Percentiles rank a stretch among this genome's conserved stretches.
phyloP scores from a whole-genome alignment of 108 stramenopile species.

The Skeletonema tropicum region DNA sequence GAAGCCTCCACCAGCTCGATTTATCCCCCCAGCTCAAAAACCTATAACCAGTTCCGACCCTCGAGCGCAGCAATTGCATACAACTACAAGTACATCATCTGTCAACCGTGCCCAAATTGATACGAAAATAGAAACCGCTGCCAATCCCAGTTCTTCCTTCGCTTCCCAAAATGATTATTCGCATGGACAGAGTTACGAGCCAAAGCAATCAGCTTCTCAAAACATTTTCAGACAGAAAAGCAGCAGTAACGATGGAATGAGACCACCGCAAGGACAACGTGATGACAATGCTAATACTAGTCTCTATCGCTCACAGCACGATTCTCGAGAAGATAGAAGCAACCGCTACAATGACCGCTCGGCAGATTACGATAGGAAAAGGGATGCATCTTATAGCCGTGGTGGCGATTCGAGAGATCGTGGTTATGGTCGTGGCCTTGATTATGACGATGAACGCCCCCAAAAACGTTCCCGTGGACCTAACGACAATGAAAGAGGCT shows the following conservation, averaged over 20 bases:
- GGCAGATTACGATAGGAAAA: neutral
- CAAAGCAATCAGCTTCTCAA: neutral
- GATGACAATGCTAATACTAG: neutral
- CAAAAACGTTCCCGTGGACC: neutral
- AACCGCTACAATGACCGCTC: conserved; percentile 20
- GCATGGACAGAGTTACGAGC: neutral
- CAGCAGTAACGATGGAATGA: neutral
- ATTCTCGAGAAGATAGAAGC: conserved; percentile 9
- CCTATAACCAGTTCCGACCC: neutral
- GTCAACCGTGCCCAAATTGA: neutral
- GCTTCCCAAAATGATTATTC: neutral
- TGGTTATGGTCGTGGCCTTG: neutral
- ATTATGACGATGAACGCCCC: conserved; percentile 2
- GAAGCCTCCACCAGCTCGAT: conserved; percentile 1
- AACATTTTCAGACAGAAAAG: neutral
- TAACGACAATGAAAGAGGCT: neutral
- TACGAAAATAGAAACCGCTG: neutral
- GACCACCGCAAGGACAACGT: neutral
- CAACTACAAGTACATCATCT: neutral
- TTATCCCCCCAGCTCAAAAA: neutral
- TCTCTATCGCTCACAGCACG: neutral
- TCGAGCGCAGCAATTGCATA: neutral
- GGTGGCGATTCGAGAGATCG: conserved; percentile 15
- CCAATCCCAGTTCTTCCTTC: neutral
- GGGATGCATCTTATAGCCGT: conserved; percentile 14